Base-by-base conservation (phyloP, 768 basidiomycete genomes). In the Mrakia blollopis region DNA sequence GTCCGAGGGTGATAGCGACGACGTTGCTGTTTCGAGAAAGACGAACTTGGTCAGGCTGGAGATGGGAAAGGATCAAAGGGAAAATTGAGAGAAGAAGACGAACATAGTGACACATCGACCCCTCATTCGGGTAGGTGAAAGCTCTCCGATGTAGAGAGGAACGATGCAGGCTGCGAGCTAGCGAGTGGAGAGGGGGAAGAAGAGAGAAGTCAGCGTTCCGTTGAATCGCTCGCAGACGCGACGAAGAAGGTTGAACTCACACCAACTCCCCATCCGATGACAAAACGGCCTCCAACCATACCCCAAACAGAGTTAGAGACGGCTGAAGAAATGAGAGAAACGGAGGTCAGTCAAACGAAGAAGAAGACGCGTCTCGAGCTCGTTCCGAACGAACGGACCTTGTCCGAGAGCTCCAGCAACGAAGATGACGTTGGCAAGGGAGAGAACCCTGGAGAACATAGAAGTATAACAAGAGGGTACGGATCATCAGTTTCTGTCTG, bases 101-200 rank as follows among this genome's bases (percentile, higher is more conserved):
- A 57, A 57, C 57, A 77, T 77, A 50, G 76, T 77, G 16, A 77
- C 76, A 41, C 76, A 77, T 28, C 76, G 62, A 28, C 77, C 77
- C 47, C 77, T 54, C 57, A 73, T 71, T 18, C 88, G 85, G 10
- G 91, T 91, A 0, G 91, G 91, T 0, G 91, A 89, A 28, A 93
- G 86, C 82, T 93, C 92, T 81, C 92, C 91, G 71, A 94, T 92
- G 81, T 93, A 92, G 7, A 93, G 85, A 10, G 92, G 91, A 0
- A 91, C 90, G 72, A 92, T 73, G 28, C 76, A 77, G 30, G 76
- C 71, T 23, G 76, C 76, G 23, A 77, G 61, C 69, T 47, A 6
- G 23, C 39, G 18, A 57, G 11, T n/a, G 39, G 21, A 39, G 47
- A 63, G 35, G 4, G n/a, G 23, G 39, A 57, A 4, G 23, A 57